These are phyloP conservation scores for Xylaria multiplex DNA, from an alignment of 2,329 filamentous ascomycete species.

Conservation along the genomic window DNA sequence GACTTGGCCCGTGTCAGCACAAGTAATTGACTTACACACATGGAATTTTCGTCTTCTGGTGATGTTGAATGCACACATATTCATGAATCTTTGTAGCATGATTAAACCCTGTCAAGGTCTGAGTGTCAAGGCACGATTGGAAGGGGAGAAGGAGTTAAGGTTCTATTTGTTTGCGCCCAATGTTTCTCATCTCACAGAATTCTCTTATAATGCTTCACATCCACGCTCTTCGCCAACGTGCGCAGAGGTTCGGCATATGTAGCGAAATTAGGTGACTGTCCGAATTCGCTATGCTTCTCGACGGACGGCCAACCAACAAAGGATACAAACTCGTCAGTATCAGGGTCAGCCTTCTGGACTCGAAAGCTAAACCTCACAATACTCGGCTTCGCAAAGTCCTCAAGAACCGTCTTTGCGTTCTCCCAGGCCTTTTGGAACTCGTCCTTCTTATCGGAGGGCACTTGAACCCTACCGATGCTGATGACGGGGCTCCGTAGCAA, in stretches of 20 bases:
- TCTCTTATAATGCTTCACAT: slow-evolving; percentile 49
- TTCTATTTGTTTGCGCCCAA: slow-evolving; percentile 9
- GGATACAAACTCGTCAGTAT: slow-evolving; percentile 54
- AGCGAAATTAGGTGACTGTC: slow-evolving; percentile 40
- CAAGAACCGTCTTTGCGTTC: slow-evolving; percentile 48
- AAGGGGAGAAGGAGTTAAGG: not conserved
- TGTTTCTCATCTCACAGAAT: slow-evolving; percentile 42
- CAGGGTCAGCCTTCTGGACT: slow-evolving; percentile 52
- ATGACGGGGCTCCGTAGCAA: slow-evolving; percentile 51
- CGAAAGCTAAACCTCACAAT: slow-evolving; percentile 55
- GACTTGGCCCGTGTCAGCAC: not conserved
- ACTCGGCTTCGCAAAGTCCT: slow-evolving; percentile 46
- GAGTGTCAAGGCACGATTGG: not conserved
- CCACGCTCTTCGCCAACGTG: slow-evolving; percentile 39
- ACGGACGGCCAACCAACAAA: slow-evolving; percentile 53
- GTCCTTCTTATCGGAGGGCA: slow-evolving; percentile 48
- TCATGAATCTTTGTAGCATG: not conserved
- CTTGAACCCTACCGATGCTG: slow-evolving; percentile 50
- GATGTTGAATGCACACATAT: not conserved
- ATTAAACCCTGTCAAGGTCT: no score
- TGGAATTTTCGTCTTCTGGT: not conserved
- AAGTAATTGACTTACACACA: not conserved
- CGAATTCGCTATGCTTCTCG: slow-evolving; percentile 49
- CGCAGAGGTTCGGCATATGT: slow-evolving; percentile 41
- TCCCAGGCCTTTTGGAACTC: slow-evolving; percentile 51